Base-by-base conservation (phyloP, 78 protist genomes). In the Dictyostelium discoideum region DNA sequence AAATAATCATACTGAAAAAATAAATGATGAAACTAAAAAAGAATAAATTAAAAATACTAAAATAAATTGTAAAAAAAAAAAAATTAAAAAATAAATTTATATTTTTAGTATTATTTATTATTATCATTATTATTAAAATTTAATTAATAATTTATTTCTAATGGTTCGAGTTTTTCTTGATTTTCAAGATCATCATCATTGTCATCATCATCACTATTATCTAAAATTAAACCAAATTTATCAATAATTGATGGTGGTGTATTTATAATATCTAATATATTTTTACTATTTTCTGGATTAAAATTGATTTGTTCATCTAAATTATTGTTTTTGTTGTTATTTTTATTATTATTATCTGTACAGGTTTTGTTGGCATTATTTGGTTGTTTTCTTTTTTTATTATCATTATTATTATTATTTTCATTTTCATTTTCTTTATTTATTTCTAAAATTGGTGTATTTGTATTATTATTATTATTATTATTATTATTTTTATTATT, bases 101-200 rank as follows among this genome's bases (percentile, higher is more conserved):
- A 69, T 69, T 48, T 1, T 48, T 48, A 48, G 3, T 11, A 48
- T 11, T 16, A 50, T 50, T 50, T 3, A 63, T 63, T 63, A 63
- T 63, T 3, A 63, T 63, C 22, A 63, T 63, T 1, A 22, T 63
- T 63, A 63, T 22, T 22, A 69, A 29, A 72, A 29, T 72, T 73
- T 73, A 26, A 73, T 29, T 73, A 73, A 73, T 78, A 40, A 22
- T 78, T 78, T 78, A 78, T 42, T 81, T 81, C 69, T 81, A 87
- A 37, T 60, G 93, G 93, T 63, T 88, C 93, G 44, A 88, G 44
- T 65, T 11, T 29, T 80, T 88, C 93, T 78, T 88, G 81, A 32
- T 86, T 80, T 57, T 32, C 54, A 60, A 14, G 1, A 1, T 32
- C 37, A 3, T 88, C 82, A 2, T 87, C 82, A 13, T n/a, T n/a